Conservation (phyloP, 2,329 filamentous ascomycete genomes). For the Fusarium bulbicola region DNA sequence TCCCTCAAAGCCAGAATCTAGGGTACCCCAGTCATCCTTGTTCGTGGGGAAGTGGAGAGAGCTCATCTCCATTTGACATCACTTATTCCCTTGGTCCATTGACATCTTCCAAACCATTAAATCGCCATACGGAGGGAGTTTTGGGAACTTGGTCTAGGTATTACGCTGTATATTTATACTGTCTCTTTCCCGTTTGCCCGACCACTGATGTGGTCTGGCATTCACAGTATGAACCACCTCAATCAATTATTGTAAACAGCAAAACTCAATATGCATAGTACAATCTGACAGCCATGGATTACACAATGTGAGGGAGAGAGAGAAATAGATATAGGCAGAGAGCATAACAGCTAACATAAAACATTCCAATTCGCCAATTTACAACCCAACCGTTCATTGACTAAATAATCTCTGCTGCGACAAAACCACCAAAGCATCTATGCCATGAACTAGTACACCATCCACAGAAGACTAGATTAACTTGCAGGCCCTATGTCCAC, state of each 20-base stretch:
- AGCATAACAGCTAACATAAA: neutral
- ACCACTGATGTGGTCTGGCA: neutral
- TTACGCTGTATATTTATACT: neutral
- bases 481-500: neutral
- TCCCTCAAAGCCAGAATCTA: neutral
- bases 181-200: slow-evolving; percentile 1
- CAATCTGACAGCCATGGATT: neutral
- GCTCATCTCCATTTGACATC: neutral
- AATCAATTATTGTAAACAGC: neutral
- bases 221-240: neutral
- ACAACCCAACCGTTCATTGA: slow-evolving; percentile 12
- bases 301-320: neutral
- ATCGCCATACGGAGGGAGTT: neutral
- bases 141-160: neutral
- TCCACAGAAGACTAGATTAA: slow-evolving; percentile 15
- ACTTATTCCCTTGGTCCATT: slow-evolving; percentile 1
- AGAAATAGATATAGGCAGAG: too few species aligned
- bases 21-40: slow-evolving; percentile 5
- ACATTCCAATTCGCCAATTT: slow-evolving; percentile 30
- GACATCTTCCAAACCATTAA: neutral
- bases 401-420: slow-evolving; percentile 14
- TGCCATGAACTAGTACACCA: slow-evolving; percentile 31
- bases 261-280: neutral
- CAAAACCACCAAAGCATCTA: slow-evolving; percentile 31
- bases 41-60: slow-evolving; percentile 31